These are phyloP conservation scores for Haberlea rhodopensis DNA, from an alignment of 257 asterid genomes.

Conservation along the genomic window DNA sequence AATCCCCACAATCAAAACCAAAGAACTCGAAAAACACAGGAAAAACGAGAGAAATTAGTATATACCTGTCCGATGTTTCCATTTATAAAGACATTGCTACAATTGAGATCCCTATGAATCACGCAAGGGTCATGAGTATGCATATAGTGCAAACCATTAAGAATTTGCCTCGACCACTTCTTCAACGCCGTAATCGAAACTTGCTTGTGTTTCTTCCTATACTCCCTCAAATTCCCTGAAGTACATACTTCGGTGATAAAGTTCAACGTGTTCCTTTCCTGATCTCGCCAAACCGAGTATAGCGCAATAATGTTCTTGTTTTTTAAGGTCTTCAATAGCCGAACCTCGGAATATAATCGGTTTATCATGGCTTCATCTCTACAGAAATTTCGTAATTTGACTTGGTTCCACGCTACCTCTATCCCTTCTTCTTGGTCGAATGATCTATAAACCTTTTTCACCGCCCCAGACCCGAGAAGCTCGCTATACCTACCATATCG, in stretches of 20 bases:
- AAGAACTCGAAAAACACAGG: neutral
- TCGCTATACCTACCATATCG: slow-evolving; percentile 42
- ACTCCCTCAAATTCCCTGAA: slow-evolving; percentile 41
- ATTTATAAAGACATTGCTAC: slow-evolving; percentile 48
- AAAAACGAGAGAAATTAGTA: neutral
- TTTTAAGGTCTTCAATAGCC: slow-evolving; percentile 41
- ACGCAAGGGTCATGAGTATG: slow-evolving; percentile 48
- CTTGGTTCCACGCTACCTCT: slow-evolving; percentile 57
- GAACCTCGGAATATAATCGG: slow-evolving; percentile 39
- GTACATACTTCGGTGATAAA: slow-evolving; percentile 48
- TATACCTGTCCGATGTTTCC: slow-evolving; percentile 45
- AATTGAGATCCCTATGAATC: slow-evolving; percentile 50
- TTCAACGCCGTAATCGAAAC: slow-evolving; percentile 44
- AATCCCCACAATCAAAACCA: neutral
- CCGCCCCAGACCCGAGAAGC: slow-evolving; percentile 45
- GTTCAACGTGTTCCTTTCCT: slow-evolving; percentile 32
- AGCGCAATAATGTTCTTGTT: slow-evolving; percentile 34
- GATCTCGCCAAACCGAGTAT: slow-evolving; percentile 45
- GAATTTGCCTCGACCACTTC: slow-evolving; percentile 48
- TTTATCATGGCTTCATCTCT: slow-evolving; percentile 34
- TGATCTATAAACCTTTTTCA: slow-evolving; percentile 45
- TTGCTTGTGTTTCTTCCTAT: slow-evolving; percentile 45
- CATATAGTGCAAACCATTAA: slow-evolving; percentile 40
- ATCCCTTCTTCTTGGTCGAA: slow-evolving; percentile 44
- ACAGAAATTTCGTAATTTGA: slow-evolving; percentile 38